Evolutionary conservation across 345 rosid genomes (phyloP).

Genomic region (Pistacia vera): DNA sequence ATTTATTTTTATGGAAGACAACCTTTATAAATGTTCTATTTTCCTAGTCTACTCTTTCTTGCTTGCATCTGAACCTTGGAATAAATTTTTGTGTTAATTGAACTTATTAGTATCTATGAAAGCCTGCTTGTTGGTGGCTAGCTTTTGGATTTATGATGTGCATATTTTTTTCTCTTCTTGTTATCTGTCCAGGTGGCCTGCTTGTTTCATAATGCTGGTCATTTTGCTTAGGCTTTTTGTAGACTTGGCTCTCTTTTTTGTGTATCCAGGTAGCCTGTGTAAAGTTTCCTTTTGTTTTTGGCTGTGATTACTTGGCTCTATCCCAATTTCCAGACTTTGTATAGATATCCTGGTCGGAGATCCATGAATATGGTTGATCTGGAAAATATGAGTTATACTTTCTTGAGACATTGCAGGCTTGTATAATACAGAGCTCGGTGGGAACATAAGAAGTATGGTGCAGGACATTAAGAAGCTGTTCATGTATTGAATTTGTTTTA

Average conservation of each 20-base stretch:
- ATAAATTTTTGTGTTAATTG: conserved; percentile 59
- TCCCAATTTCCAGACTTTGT: too few relatives aligned
- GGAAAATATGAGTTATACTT: neutral
- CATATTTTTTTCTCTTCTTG: too few relatives aligned
- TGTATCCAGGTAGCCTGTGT: too few relatives aligned
- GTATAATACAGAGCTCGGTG: neutral
- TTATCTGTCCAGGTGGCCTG: too few relatives aligned
- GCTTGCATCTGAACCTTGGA: conserved; percentile 46
- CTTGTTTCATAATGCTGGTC: too few relatives aligned
- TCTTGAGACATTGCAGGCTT: neutral
- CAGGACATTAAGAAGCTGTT: neutral
- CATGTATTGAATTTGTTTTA: neutral
- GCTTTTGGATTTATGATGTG: too few relatives aligned
- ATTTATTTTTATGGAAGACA: conserved; percentile 37
- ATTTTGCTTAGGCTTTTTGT: too few relatives aligned
- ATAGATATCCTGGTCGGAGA: too few relatives aligned
- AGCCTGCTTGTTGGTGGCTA: conserved; percentile 21
- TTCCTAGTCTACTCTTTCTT: conserved; percentile 18
- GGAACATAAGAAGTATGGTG: neutral
- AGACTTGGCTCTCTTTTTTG: too few relatives aligned
- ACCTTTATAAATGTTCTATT: conserved; percentile 28
- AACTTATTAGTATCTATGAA: conserved; percentile 43
- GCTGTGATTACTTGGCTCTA: too few relatives aligned
- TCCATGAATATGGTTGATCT: conserved; percentile 1
- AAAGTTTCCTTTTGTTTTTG: neutral